These are phyloP conservation scores for Agrocybe praecox DNA, from an alignment of 768 basidiomycete species.

Conservation along the genomic window DNA sequence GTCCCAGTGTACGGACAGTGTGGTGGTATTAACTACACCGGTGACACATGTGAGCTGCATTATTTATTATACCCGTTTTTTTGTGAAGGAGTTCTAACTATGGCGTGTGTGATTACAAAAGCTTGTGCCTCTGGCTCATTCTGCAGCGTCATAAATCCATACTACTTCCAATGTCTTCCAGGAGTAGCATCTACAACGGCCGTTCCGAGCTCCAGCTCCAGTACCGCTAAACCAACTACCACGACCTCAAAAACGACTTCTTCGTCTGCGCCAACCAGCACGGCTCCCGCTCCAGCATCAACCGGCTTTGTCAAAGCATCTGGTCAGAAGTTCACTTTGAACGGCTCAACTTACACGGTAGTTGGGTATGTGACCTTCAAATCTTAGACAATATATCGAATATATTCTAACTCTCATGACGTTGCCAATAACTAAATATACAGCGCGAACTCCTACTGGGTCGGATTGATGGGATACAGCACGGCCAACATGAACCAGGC, in stretches of 20 bases:
- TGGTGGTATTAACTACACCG: too few relatives aligned
- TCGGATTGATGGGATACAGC: conserved; percentile 48
- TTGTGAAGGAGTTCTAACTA: too few relatives aligned
- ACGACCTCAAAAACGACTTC: conserved; percentile 5
- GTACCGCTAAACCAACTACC: conserved; percentile 11
- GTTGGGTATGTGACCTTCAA: conserved; percentile 52
- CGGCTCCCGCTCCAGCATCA: conserved; percentile 15
- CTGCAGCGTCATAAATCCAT: conserved; percentile 38
- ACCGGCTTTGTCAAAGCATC: conserved; percentile 45
- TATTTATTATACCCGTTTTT: too few relatives aligned
- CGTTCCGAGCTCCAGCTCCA: conserved; percentile 18
- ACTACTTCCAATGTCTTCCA: conserved; percentile 45
- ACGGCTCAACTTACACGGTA: conserved; percentile 50
- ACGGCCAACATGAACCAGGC: conserved; percentile 50
- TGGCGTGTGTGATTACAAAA: conserved; percentile 8
- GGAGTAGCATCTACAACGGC: conserved; percentile 18
- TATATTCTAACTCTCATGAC: conserved; percentile 44
- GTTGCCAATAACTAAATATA: too few relatives aligned
- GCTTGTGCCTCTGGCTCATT: conserved; percentile 39
- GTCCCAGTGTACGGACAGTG: too few relatives aligned
- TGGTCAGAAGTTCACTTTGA: conserved; percentile 54
- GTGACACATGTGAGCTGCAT: too few relatives aligned
- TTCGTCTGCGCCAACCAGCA: conserved; percentile 25
- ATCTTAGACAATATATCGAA: too few relatives aligned
- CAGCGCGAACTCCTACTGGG: conserved; percentile 61